Percentiles rank a stretch among this genome's conserved stretches.
phyloP scores from a whole-genome alignment of 2,329 filamentous ascomycete species.

The Allantophomopsis lycopodina region DNA sequence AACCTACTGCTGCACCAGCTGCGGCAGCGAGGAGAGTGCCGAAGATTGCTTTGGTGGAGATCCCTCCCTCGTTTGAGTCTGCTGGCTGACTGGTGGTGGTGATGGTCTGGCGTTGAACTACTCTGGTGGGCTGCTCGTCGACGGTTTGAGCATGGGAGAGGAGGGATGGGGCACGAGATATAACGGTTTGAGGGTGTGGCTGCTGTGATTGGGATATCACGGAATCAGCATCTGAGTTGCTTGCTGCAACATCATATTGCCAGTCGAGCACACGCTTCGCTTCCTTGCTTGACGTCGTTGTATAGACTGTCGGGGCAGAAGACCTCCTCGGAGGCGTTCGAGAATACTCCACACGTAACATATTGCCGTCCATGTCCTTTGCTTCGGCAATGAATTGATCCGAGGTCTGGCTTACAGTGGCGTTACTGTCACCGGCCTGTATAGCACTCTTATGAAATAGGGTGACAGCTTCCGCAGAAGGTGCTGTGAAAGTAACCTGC shows the following conservation, averaged over 20 bases:
- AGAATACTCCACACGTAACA: constrained; percentile 61
- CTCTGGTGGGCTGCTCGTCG: background rate
- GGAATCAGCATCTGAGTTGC: constrained; percentile 5
- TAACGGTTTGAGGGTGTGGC: background rate
- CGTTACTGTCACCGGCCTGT: background rate
- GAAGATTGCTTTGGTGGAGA: constrained; percentile 50
- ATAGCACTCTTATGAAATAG: constrained; percentile 49
- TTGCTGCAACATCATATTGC: constrained; percentile 23
- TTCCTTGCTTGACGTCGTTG: constrained; percentile 13
- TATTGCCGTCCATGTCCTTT: constrained; percentile 72
- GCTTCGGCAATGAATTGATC: constrained; percentile 34
- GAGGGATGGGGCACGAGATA: constrained; percentile 2
- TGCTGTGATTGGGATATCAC: too few relatives aligned
- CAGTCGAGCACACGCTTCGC: constrained; percentile 26
- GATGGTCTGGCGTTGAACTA: background rate
- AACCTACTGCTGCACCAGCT: constrained; percentile 63
- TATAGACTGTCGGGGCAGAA: background rate
- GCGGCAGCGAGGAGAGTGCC: constrained; percentile 69
- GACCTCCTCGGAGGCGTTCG: constrained; percentile 10
- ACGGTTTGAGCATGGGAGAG: constrained; percentile 10
- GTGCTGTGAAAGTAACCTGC: constrained; percentile 53
- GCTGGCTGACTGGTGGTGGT: background rate
- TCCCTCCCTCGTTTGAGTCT: constrained; percentile 14
- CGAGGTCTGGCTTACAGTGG: constrained; percentile 1
- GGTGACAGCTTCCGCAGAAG: constrained; percentile 49